phyloP scores from a whole-genome alignment of 352 stramenopile species.

The Globisporangium irregulare region DNA sequence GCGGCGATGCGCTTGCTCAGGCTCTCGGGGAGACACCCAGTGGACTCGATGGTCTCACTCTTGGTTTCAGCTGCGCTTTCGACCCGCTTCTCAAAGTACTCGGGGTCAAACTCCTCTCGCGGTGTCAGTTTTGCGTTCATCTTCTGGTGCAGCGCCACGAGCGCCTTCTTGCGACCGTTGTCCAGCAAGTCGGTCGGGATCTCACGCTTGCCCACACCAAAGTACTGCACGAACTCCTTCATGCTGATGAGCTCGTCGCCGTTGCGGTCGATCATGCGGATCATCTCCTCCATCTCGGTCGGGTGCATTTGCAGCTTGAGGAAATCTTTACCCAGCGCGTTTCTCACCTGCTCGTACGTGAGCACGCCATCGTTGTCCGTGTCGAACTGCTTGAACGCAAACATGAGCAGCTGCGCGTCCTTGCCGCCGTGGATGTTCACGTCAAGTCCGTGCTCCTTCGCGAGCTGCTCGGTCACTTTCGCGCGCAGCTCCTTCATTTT shows the following conservation, averaged over 20 bases:
- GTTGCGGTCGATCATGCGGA: slow-evolving; percentile 71
- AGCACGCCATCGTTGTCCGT: slow-evolving; percentile 68
- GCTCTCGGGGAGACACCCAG: slow-evolving; percentile 56
- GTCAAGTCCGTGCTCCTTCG: slow-evolving; percentile 48
- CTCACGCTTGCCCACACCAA: slow-evolving; percentile 58
- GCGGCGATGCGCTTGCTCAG: slow-evolving; percentile 44
- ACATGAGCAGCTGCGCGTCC: slow-evolving; percentile 60
- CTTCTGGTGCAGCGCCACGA: slow-evolving; percentile 55
- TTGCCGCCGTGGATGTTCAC: slow-evolving; percentile 63
- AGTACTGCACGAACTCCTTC: slow-evolving; percentile 82
- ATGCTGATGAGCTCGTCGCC: slow-evolving; percentile 71
- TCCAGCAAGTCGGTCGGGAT: slow-evolving; percentile 62
- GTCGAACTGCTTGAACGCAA: slow-evolving; percentile 81
- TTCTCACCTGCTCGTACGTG: slow-evolving; percentile 66
- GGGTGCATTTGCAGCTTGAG: slow-evolving; percentile 53
- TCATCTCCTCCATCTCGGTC: slow-evolving; percentile 68
- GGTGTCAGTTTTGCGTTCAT: slow-evolving; percentile 44
- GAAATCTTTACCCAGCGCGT: slow-evolving; percentile 55
- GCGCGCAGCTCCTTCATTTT: slow-evolving; percentile 65
- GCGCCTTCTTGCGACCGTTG: slow-evolving; percentile 56
- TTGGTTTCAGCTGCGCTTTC: not conserved
- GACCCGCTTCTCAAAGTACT: slow-evolving; percentile 22
- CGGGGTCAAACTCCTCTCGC: slow-evolving; percentile 44
- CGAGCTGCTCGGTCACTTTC: slow-evolving; percentile 56
- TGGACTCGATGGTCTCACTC: slow-evolving; percentile 1